phyloP scores from a whole-genome alignment of 805 yeast genomes.

The Monosporozyma unispora region DNA sequence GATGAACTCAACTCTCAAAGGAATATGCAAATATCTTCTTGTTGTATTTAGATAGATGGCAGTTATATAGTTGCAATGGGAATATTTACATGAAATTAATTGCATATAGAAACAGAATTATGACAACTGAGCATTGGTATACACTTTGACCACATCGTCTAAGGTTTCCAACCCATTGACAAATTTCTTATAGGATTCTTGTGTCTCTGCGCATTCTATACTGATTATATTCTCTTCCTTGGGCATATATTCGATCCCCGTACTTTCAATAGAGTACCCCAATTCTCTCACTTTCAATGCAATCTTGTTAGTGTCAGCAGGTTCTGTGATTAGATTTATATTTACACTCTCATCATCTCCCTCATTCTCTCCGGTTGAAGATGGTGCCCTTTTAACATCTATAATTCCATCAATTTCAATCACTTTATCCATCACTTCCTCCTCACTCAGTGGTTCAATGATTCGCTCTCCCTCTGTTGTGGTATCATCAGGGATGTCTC shows the following conservation, averaged over 20 bases:
- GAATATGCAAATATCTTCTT: too few relatives aligned
- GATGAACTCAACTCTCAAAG: too few relatives aligned
- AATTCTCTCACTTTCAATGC: slow-evolving; percentile 39
- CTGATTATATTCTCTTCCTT: slow-evolving; percentile 50
- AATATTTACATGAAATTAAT: background rate
- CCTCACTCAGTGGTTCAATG: slow-evolving; percentile 39
- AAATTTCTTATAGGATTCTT: slow-evolving; percentile 47
- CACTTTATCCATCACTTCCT: slow-evolving; percentile 63
- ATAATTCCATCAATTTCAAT: slow-evolving; percentile 67
- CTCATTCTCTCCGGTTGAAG: slow-evolving; percentile 33
- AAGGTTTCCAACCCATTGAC: slow-evolving; percentile 56
- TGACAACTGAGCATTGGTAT: slow-evolving; percentile 42
- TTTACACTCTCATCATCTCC: too few relatives aligned
- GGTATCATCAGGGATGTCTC: slow-evolving; percentile 21
- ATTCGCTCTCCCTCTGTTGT: background rate
- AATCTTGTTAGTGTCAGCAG: slow-evolving; percentile 50
- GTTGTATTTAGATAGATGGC: too few relatives aligned
- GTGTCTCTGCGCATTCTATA: slow-evolving; percentile 44
- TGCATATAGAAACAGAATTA: too few relatives aligned
- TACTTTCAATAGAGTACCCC: slow-evolving; percentile 3
- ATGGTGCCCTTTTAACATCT: slow-evolving; percentile 47
- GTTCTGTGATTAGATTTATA: slow-evolving; percentile 45
- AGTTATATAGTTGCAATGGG: too few relatives aligned
- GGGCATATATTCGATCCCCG: slow-evolving; percentile 43
- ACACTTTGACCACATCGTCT: slow-evolving; percentile 78